Base-by-base conservation (phyloP, 2,329 filamentous ascomycete species). In the Fonsecaea pedrosoi region DNA sequence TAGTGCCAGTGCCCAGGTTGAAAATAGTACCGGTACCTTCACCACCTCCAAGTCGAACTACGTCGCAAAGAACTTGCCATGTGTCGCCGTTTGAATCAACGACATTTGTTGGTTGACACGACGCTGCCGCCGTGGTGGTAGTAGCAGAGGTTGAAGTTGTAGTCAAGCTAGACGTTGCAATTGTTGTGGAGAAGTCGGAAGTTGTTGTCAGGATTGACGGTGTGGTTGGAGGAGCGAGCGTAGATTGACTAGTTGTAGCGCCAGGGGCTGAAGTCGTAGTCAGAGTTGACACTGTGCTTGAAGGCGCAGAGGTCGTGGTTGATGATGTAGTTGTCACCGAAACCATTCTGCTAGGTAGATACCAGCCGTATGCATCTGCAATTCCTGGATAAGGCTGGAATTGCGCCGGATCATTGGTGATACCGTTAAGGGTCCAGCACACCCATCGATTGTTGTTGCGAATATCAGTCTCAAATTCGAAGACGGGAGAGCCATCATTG, bases 371-470 rank as follows among this genome's bases (percentile, higher is more conserved):
- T 15, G 57, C 57, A 50, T 60, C 57, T 10, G 57, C 57, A 35
- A 60, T 60, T 30, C 57, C 57, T 21, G 38, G 38, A 37, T 60
- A 60, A 7, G 57, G 57, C 42, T 60, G 57, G 57, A 60, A 60
- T 37, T 60, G 57, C 21, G 57, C 25, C 7, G 57, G 57, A 7
- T 60, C 57, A 37, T 50, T 60, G 57, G 57, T 50, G 42, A 60
- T 60, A n/a, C 37, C 57, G 42, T 60, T 60, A 10, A 60, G 57
- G 50, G 57, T 60, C 57, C 57, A 60, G 42, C 57, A 60, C 30
- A 60, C 57, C 57, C 57, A 60, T 25, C 57, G 57, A 34, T 60
- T 40, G 40, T 60, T 60, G 1, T 60, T 60, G 42, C 57, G 57
- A 1, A 32, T 50, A 21, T 60, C 57, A 15, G 57, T 60, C 32